A percentile compares a stretch with the other conserved stretches of the same genome.
These are phyloP conservation scores for Stramenopiles sp. DNA, from an alignment of 352 stramenopile species.

Conservation along the genomic window DNA sequence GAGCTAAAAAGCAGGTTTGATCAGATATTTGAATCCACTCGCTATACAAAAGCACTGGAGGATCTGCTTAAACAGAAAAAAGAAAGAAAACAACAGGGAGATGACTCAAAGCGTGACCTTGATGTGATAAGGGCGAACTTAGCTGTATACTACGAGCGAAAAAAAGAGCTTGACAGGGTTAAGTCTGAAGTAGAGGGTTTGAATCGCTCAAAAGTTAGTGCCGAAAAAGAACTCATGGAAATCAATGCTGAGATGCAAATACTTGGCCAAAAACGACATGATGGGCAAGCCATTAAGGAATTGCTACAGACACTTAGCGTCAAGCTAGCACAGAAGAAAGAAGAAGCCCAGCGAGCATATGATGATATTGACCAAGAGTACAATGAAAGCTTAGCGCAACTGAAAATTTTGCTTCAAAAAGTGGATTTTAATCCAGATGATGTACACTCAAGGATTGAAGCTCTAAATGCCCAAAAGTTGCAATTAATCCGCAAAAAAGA, in stretches of 20 bases:
- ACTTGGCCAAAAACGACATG: too few species aligned
- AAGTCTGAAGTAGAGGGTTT: too few species aligned
- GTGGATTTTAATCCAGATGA: neutral
- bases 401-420: neutral
- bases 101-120: conserved; percentile 28
- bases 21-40: conserved; percentile 96
- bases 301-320: neutral
- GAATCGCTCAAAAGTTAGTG: too few species aligned
- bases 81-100: conserved; percentile 31
- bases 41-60: conserved; percentile 94
- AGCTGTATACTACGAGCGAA: conserved; percentile 24
- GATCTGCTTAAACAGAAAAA: conserved; percentile 42
- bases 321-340: neutral
- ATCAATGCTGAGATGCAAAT: conserved; percentile 32
- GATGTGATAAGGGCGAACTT: conserved; percentile 32
- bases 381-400: neutral
- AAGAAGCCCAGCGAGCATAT: neutral
- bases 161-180: conserved; percentile 29
- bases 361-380: neutral
- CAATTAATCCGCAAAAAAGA: neutral
- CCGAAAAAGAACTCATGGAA: conserved; percentile 27
- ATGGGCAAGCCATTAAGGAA: neutral
- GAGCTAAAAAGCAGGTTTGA: conserved; percentile 99
- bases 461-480: neutral
- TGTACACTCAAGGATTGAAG: neutral